Evolutionary conservation across 805 yeast species (phyloP).

Genomic region (Priceomyces carsonii): DNA sequence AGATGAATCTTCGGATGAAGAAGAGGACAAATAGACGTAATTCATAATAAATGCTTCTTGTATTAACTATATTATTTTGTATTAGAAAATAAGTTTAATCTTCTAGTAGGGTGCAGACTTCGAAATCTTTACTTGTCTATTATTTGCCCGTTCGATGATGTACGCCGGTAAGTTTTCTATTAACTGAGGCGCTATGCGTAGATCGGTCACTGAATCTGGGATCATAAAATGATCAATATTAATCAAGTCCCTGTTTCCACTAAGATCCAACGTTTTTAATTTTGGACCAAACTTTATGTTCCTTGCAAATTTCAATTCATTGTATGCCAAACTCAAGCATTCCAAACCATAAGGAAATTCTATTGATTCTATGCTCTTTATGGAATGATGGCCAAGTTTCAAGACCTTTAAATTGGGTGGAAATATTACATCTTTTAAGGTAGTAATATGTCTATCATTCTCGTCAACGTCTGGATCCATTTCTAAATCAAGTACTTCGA

Average conservation of each 20-base stretch:
- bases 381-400: conserved; percentile 40
- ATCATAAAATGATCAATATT: conserved; percentile 37
- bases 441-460: conserved; percentile 42
- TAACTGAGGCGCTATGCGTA: conserved; percentile 35
- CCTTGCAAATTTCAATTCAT: conserved; percentile 37
- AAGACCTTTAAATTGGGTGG: conserved; percentile 37
- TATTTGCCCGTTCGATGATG: conserved; percentile 42
- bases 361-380: conserved; percentile 36
- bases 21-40: conserved; percentile 47
- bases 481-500: conserved; percentile 42
- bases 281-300: conserved; percentile 38
- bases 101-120: conserved; percentile 26
- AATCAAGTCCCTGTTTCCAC: conserved; percentile 42
- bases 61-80: conserved; percentile 2
- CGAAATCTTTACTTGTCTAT: conserved; percentile 27
- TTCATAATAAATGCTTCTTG: conserved; percentile 3
- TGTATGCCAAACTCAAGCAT: conserved; percentile 35
- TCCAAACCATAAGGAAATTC: conserved; percentile 39
- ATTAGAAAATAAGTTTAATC: conserved; percentile 3
- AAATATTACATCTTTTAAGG: conserved; percentile 41
- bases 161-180: conserved; percentile 36
- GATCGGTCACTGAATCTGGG: conserved; percentile 39
- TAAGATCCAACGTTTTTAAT: conserved; percentile 35
- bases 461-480: conserved; percentile 44
- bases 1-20: conserved; percentile 81